These are phyloP conservation scores for Pythium pyrilobum DNA, from an alignment of 352 stramenopile genomes.

Conservation along the genomic window DNA sequence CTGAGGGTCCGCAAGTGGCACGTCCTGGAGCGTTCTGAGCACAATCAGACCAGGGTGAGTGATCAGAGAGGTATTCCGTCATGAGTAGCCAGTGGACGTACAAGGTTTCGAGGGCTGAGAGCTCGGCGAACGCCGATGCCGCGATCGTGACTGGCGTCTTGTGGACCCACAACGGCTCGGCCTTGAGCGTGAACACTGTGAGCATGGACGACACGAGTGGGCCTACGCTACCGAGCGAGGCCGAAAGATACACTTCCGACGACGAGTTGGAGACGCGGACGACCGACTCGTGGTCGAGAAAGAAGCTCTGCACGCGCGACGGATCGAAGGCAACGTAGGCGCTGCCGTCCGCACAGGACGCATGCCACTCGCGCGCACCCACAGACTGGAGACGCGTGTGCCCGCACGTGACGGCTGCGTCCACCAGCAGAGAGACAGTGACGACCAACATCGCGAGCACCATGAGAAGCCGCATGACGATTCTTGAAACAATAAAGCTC, in stretches of 20 bases:
- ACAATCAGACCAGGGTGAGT: constrained; percentile 1
- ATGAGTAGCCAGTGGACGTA: constrained; percentile 17
- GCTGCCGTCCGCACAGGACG: background rate
- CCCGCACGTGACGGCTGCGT: background rate
- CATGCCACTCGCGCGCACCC: constrained; percentile 4
- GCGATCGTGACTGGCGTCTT: constrained; percentile 27
- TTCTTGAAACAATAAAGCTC: too few species aligned
- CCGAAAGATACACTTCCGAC: constrained; percentile 26
- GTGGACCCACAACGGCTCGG: constrained; percentile 31
- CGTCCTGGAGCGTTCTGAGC: constrained; percentile 34
- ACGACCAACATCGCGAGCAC: background rate
- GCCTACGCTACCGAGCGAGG: constrained; percentile 29
- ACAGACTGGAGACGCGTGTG: background rate
- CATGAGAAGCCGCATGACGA: too few species aligned
- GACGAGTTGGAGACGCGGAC: background rate
- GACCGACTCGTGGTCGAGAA: background rate
- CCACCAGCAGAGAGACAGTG: background rate
- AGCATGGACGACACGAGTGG: constrained; percentile 31
- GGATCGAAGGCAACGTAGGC: constrained; percentile 1
- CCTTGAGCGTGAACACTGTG: constrained; percentile 33
- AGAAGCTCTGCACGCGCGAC: background rate
- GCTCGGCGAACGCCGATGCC: constrained; percentile 31
- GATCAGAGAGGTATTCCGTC: background rate
- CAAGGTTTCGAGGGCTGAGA: constrained; percentile 36
- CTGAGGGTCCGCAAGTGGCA: constrained; percentile 25